These are phyloP conservation scores for Citrullus amarus DNA, from an alignment of 306 rosid species.

Conservation along the genomic window DNA sequence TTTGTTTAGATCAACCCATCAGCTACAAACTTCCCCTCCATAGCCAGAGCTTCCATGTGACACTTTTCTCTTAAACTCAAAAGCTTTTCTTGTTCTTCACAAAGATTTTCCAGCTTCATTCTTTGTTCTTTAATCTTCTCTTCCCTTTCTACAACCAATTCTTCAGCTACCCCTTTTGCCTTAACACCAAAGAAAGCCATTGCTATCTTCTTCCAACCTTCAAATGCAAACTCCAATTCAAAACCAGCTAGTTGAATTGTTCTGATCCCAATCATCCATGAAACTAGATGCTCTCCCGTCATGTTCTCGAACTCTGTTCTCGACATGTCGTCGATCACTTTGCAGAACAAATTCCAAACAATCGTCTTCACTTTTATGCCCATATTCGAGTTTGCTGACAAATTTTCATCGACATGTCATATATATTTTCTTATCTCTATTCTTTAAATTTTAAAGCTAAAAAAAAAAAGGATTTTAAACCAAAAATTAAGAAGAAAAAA, in stretches of 20 bases:
- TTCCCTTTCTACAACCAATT: background rate
- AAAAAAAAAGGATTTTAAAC: background rate
- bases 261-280: conserved; percentile 1
- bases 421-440: too few relatives aligned
- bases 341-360: background rate
- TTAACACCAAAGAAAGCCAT: background rate
- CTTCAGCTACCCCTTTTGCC: background rate
- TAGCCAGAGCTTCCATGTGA: background rate
- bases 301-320: background rate
- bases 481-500: too few relatives aligned
- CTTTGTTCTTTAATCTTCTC: background rate
- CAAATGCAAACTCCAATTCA: background rate
- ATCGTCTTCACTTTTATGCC: background rate
- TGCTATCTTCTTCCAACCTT: background rate
- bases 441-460: too few relatives aligned
- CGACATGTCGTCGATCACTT: background rate
- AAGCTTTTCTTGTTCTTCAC: background rate
- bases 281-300: background rate
- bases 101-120: background rate
- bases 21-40: background rate
- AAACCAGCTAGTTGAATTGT: background rate
- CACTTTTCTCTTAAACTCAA: background rate
- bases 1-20: background rate
- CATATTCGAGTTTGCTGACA: background rate
- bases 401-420: background rate